These are phyloP conservation scores for Aspergillus sp. DNA, from an alignment of 2,329 filamentous ascomycete species.

Conservation along the genomic window DNA sequence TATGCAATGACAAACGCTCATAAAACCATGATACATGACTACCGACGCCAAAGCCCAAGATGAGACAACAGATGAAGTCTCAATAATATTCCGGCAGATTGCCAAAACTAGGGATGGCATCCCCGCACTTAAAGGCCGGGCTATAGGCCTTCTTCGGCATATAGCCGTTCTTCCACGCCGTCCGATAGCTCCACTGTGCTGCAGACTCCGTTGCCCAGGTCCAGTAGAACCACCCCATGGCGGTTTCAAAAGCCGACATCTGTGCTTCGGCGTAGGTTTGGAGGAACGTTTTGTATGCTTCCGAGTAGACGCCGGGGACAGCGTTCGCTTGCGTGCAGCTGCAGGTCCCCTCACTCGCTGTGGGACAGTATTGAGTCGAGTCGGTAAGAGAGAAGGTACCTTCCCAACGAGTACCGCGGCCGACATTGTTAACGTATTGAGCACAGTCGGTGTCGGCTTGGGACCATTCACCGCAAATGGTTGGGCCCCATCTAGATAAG, in stretches of 20 bases:
- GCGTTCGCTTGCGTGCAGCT: conserved; percentile 76
- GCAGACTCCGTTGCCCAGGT: conserved; percentile 90
- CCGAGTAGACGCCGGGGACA: conserved; percentile 66
- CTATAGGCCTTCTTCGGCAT: conserved; percentile 74
- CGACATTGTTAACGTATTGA: conserved; percentile 82
- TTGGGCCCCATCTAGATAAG: conserved; percentile 71
- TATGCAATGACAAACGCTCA: neutral
- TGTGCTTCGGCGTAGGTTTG: conserved; percentile 91
- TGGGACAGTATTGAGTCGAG: conserved; percentile 73
- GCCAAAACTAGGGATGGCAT: conserved; percentile 47
- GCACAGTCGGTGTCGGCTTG: conserved; percentile 97
- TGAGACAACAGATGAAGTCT: neutral
- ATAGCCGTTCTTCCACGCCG: conserved; percentile 71
- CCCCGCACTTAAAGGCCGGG: conserved; percentile 67
- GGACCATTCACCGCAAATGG: conserved; percentile 94
- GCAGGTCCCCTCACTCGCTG: conserved; percentile 61
- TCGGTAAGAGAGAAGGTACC: conserved; percentile 73
- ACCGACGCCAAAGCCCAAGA: neutral
- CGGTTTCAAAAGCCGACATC: conserved; percentile 90
- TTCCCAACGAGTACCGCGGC: conserved; percentile 85
- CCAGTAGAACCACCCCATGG: conserved; percentile 99
- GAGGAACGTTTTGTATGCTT: conserved; percentile 80
- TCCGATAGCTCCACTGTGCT: conserved; percentile 75
- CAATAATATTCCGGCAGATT: conserved; percentile 48
- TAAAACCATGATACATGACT: neutral